Evolutionary conservation across 768 basidiomycete species (phyloP).

Genomic region (Kwoniella shandongensis): DNA sequence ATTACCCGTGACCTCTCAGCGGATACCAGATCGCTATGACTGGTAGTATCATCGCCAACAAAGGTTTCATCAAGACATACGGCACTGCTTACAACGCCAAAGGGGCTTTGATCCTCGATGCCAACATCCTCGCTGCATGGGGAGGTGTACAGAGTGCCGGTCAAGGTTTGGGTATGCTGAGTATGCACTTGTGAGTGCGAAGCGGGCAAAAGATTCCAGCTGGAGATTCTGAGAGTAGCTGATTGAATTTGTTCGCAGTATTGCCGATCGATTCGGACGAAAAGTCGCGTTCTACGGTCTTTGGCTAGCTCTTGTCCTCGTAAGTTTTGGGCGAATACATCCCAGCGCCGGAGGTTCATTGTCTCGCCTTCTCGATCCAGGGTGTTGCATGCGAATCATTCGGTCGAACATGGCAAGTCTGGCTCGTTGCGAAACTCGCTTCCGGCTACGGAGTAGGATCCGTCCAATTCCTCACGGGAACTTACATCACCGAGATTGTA

Average conservation of each 20-base stretch:
- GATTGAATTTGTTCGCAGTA: slow-evolving; percentile 13
- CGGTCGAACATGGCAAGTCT: slow-evolving; percentile 7
- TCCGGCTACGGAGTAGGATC: slow-evolving; percentile 37
- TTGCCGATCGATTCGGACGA: slow-evolving; percentile 41
- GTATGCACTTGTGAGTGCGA: slow-evolving; percentile 15
- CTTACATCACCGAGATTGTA: slow-evolving; percentile 37
- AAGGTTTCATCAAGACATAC: slow-evolving; percentile 3
- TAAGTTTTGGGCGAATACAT: too few species aligned
- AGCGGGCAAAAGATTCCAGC: neutral
- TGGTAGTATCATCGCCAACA: slow-evolving; percentile 5
- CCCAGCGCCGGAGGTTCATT: too few species aligned
- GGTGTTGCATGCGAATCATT: slow-evolving; percentile 11
- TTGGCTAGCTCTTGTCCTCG: slow-evolving; percentile 24
- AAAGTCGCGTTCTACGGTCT: slow-evolving; percentile 36
- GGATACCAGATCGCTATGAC: too few species aligned
- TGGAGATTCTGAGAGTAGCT: too few species aligned
- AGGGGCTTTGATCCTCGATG: too few species aligned
- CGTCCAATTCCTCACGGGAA: slow-evolving; percentile 36
- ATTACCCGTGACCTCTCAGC: too few species aligned
- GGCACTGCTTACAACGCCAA: too few species aligned
- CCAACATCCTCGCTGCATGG: slow-evolving; percentile 30
- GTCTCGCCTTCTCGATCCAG: too few species aligned
- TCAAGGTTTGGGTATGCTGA: slow-evolving; percentile 34
- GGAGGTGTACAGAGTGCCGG: slow-evolving; percentile 33
- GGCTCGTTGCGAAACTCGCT: slow-evolving; percentile 42